Base-by-base conservation (phyloP, 176 grass and related monocot genomes). In the Microstegium vimineum region DNA sequence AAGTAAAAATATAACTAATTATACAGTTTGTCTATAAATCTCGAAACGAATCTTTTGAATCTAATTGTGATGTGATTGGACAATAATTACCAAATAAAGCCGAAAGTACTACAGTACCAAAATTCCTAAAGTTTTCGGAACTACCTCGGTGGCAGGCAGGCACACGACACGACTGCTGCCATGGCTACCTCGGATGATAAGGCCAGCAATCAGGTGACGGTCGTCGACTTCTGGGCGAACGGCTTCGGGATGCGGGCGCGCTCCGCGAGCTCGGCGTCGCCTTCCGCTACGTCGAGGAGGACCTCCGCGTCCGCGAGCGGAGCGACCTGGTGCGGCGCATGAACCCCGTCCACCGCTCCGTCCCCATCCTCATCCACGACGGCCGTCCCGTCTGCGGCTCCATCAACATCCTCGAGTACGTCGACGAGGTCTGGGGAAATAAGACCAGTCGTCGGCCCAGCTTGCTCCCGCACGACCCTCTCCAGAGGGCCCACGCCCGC, bases 151-250 rank as follows among this genome's bases (percentile, higher is more conserved):
- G 35, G 3, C 35, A 36, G n/a, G n/a, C n/a, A n/a, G n/a, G n/a
- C n/a, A n/a, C n/a, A n/a, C n/a, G n/a, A n/a, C n/a, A n/a, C n/a
- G 9, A 26, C 56, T 3, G 10, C 25, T 8, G 47, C 51, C 75
- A 78, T 78, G 75, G 59, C 57, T 12, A 27, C 75, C 41, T 15
- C 2, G 4, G 51, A 9, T 0, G 73, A 9, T 0, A 51, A 35
- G 2, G 20, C 6, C 10, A 71, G n/a, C 4, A 13, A 45, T 45
- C 14, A 83, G 73, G 66, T 88, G 45, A 69, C 61, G 23, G 71
- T 63, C 7, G 80, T 88, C 6, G 86, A 88, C 82, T 78, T 83
- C 27, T 83, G 80, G 86, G 86, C 72, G 36, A 87, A 81, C 27
- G 62, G 67, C 8, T 87, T 47, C 22, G 84, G 75, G 5, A 75